Percentiles rank a stretch among this genome's conserved stretches.
Conservation (phyloP, 163 green algal species). For the Scenedesmus sp. region DNA sequence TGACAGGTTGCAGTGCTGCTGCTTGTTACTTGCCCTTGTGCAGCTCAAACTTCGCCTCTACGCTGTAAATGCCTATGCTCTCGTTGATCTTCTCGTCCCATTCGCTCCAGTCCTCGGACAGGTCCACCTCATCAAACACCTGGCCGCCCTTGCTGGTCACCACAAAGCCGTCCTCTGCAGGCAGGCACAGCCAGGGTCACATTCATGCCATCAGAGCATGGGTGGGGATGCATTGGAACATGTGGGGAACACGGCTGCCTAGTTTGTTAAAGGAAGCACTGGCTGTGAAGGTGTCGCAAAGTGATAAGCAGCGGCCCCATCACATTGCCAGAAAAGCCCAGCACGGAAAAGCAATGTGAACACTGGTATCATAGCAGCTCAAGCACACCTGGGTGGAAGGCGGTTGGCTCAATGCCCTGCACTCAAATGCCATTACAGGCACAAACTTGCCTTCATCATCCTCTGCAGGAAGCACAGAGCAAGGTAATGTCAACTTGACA, state of each 20-base stretch:
- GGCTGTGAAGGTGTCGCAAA: too few species aligned
- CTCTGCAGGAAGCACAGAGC: constrained; percentile 41
- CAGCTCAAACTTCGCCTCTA: constrained; percentile 76
- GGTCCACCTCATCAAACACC: constrained; percentile 82
- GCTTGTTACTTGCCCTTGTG: constrained; percentile 67
- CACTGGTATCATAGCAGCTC: neutral
- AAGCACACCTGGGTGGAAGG: constrained; percentile 67
- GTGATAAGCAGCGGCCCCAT: too few species aligned
- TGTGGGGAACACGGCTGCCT: too few species aligned
- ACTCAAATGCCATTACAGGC: constrained; percentile 88
- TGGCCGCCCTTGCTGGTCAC: constrained; percentile 68
- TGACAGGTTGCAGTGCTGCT: too few species aligned
- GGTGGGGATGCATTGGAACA: too few species aligned
- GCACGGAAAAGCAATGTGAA: too few species aligned
- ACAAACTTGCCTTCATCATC: constrained; percentile 81
- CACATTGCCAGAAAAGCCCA: too few species aligned
- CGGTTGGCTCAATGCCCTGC: constrained; percentile 85
- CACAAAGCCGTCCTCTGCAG: constrained; percentile 72
- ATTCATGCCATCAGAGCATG: too few species aligned
- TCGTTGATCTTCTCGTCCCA: constrained; percentile 85
- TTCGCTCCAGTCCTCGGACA: constrained; percentile 86
- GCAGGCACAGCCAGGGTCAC: neutral
- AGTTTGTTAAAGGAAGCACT: too few species aligned
- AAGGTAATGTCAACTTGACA: neutral
- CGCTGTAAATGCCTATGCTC: constrained; percentile 77